phyloP scores from a whole-genome alignment of 352 stramenopile genomes.

The Elongisporangium anandrum region DNA sequence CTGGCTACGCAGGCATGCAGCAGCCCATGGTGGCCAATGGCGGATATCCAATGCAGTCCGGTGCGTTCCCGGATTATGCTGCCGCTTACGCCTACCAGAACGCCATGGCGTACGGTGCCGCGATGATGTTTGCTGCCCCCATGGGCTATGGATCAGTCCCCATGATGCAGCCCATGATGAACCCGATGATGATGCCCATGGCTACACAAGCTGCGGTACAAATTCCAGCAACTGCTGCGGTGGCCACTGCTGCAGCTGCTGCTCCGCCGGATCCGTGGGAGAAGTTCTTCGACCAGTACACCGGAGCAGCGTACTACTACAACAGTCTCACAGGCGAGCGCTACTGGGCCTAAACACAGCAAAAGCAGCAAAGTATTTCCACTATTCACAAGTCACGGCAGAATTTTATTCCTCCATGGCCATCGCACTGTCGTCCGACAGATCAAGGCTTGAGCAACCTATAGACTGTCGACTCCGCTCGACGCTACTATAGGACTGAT shows the following conservation, averaged over 20 bases:
- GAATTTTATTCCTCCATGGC: slow-evolving; percentile 48
- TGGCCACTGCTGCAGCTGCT: slow-evolving; percentile 7
- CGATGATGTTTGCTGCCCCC: slow-evolving; percentile 44
- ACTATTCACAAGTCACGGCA: slow-evolving; percentile 5
- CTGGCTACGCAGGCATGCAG: slow-evolving; percentile 15
- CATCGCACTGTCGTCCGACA: slow-evolving; percentile 78
- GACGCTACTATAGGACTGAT: slow-evolving; percentile 74
- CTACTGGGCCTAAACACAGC: slow-evolving; percentile 62
- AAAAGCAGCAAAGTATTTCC: neutral
- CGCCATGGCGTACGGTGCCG: slow-evolving; percentile 35
- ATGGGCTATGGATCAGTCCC: slow-evolving; percentile 38
- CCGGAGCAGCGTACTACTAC: slow-evolving; percentile 84
- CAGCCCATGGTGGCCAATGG: slow-evolving; percentile 17
- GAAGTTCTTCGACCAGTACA: slow-evolving; percentile 87
- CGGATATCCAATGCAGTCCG: slow-evolving; percentile 27
- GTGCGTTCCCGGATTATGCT: slow-evolving; percentile 30
- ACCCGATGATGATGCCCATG: slow-evolving; percentile 21
- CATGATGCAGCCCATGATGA: slow-evolving; percentile 33
- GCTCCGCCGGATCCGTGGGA: slow-evolving; percentile 68
- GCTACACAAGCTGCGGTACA: slow-evolving; percentile 1
- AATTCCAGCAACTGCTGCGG: neutral
- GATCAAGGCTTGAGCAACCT: slow-evolving; percentile 57
- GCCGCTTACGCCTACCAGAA: slow-evolving; percentile 59
- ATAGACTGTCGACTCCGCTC: slow-evolving; percentile 52
- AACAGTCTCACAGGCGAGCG: slow-evolving; percentile 84